A percentile compares a stretch with the other conserved stretches of the same genome.
These are phyloP conservation scores for Puccinellia tenuiflora DNA, from an alignment of 176 grass and related monocot genomes.

Conservation along the genomic window DNA sequence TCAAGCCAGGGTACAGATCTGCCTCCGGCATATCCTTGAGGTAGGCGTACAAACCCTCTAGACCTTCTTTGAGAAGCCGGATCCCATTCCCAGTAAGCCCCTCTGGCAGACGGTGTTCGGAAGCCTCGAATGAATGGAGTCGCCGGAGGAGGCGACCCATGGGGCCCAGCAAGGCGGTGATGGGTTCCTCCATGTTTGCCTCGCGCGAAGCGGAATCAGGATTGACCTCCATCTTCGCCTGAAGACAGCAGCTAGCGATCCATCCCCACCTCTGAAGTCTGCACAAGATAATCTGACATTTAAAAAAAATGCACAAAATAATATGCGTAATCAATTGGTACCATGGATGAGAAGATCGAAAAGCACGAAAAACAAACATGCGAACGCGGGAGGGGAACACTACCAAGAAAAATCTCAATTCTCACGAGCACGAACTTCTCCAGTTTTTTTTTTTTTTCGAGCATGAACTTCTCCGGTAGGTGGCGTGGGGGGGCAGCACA, in stretches of 20 bases:
- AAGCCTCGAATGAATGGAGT: not conserved
- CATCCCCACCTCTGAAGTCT: not conserved
- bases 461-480: not conserved
- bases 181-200: not conserved
- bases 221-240: not conserved
- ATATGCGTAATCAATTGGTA: not conserved
- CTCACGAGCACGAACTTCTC: not conserved
- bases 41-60: not conserved
- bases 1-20: not conserved
- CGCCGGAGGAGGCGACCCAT: not conserved
- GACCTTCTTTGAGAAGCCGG: not conserved
- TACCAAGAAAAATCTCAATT: too few species aligned
- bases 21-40: not conserved
- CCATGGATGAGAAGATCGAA: not conserved
- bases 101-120: not conserved
- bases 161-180: not conserved
- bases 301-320: not conserved
- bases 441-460: too few species aligned
- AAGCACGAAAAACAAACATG: not conserved
- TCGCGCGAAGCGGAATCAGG: not conserved
- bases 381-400: too few species aligned
- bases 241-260: not conserved
- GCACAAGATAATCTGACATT: not conserved
- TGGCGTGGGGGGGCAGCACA: too few species aligned
- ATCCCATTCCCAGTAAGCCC: not conserved